phyloP scores from a whole-genome alignment of 1,284 basidiomycete genomes.

The Pascua guehoae region DNA sequence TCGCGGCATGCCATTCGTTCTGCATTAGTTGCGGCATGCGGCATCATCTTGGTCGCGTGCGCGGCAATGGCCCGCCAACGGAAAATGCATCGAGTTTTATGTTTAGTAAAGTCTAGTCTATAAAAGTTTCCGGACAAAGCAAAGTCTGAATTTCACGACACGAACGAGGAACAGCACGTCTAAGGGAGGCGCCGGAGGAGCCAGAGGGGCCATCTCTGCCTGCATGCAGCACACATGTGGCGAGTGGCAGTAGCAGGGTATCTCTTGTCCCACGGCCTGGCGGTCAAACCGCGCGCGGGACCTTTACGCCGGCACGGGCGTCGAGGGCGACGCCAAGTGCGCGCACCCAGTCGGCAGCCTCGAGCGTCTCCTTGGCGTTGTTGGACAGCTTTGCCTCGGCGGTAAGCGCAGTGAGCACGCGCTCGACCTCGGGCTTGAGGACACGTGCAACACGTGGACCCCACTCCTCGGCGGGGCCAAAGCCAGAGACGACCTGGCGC shows the following conservation, averaged over 20 bases:
- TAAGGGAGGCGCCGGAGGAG: no score
- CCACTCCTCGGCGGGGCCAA: conserved; percentile 48
- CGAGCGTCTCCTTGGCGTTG: conserved; percentile 20
- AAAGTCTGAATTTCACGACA: no score
- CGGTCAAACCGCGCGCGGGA: conserved; percentile 13
- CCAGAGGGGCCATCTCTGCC: no score
- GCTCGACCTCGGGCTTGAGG: conserved; percentile 46
- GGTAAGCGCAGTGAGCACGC: conserved; percentile 24
- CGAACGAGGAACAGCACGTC: no score
- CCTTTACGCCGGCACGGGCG: conserved; percentile 39
- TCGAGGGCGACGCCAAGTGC: conserved; percentile 41
- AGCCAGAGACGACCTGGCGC: conserved; percentile 43
- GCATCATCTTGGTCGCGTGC: no score
- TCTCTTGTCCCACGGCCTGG: no score
- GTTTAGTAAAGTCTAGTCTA: no score
- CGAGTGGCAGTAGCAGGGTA: not conserved
- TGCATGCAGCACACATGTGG: not conserved
- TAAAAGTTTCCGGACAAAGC: no score
- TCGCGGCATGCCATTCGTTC: no score
- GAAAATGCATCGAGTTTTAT: no score
- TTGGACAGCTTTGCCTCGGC: conserved; percentile 15
- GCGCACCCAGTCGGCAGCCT: conserved; percentile 43
- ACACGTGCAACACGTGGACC: conserved; percentile 41
- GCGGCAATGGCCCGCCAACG: no score
- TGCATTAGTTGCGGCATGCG: no score